Evolutionary conservation across 257 asterid species (phyloP).

Genomic region (Plantago major): DNA sequence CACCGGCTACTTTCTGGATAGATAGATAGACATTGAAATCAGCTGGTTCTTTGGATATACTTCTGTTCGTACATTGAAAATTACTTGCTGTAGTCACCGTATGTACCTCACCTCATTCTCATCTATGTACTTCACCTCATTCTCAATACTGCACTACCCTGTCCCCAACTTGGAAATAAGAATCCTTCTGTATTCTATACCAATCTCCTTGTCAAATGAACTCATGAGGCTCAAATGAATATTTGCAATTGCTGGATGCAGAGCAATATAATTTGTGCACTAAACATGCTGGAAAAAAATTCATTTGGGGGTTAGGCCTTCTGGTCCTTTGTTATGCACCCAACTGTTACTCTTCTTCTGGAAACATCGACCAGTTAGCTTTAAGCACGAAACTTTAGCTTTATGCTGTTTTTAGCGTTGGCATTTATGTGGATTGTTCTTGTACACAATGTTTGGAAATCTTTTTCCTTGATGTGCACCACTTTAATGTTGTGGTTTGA

Average conservation of each 20-base stretch:
- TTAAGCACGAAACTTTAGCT: slow-evolving; percentile 9
- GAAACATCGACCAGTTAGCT: slow-evolving; percentile 7
- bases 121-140: too few species aligned
- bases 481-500: neutral
- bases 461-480: neutral
- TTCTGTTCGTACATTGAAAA: too few species aligned
- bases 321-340: neutral
- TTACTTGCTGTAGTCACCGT: too few species aligned
- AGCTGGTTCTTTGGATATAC: too few species aligned
- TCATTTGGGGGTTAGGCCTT: slow-evolving; percentile 37
- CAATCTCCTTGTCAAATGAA: too few species aligned
- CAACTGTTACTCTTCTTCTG: neutral
- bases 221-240: too few species aligned
- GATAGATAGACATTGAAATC: too few species aligned
- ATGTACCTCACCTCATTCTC: too few species aligned
- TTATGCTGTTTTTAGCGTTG: neutral
- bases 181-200: too few species aligned
- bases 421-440: neutral
- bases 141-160: too few species aligned
- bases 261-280: slow-evolving; percentile 66
- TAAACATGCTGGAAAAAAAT: slow-evolving; percentile 51
- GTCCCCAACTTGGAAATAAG: too few species aligned
- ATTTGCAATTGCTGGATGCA: slow-evolving; percentile 82
- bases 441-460: slow-evolving; percentile 4
- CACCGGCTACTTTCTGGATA: too few species aligned